Conservation (phyloP, 2,329 filamentous ascomycete species). For the Trichoderma sp. region DNA sequence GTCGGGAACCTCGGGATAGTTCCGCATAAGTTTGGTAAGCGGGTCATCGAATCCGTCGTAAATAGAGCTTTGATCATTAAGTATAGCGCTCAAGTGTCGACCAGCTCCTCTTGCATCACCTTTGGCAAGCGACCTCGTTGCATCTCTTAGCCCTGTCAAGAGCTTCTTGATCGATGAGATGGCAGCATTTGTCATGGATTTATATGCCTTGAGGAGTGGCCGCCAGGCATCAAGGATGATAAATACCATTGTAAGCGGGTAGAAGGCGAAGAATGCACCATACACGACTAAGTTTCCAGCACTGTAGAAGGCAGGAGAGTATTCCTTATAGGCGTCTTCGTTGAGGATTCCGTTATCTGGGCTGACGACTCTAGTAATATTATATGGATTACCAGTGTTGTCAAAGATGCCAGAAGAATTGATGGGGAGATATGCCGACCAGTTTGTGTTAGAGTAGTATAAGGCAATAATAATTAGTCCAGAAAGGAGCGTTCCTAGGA, state of each 20-base stretch:
- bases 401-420: slow-evolving; percentile 46
- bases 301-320: slow-evolving; percentile 35
- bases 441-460: slow-evolving; percentile 35
- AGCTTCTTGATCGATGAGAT: slow-evolving; percentile 19
- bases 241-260: slow-evolving; percentile 36
- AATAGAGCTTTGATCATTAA: slow-evolving; percentile 36
- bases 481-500: slow-evolving; percentile 31
- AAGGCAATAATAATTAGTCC: slow-evolving; percentile 32
- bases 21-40: slow-evolving; percentile 31
- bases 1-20: slow-evolving; percentile 46
- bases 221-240: slow-evolving; percentile 28
- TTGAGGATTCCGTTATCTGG: slow-evolving; percentile 31
- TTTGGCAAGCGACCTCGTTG: slow-evolving; percentile 21
- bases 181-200: slow-evolving; percentile 25
- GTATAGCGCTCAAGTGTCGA: slow-evolving; percentile 28
- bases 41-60: slow-evolving; percentile 43
- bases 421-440: slow-evolving; percentile 44
- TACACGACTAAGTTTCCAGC: slow-evolving; percentile 32
- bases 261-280: slow-evolving; percentile 33
- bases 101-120: slow-evolving; percentile 34
- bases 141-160: slow-evolving; percentile 25
- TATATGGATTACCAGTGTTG: slow-evolving; percentile 41
- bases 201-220: slow-evolving; percentile 36
- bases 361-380: slow-evolving; percentile 44
- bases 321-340: slow-evolving; percentile 35